Conservation (phyloP, 768 basidiomycete species). For the Calocybe indica region DNA sequence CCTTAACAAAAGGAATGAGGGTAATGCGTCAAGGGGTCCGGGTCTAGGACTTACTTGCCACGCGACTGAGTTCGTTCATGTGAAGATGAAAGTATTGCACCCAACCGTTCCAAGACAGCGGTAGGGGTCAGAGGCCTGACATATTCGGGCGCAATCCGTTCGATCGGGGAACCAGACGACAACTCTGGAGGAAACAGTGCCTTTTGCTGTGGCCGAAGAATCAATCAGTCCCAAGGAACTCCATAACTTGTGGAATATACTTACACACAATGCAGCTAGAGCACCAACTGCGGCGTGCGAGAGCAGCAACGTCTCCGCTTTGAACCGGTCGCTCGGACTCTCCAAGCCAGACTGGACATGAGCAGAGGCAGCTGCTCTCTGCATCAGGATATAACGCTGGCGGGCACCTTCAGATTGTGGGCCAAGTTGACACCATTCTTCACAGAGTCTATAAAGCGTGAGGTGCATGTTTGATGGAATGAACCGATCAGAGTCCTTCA, state of each 20-base stretch:
- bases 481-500: constrained; percentile 74
- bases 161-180: constrained; percentile 57
- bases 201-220: constrained; percentile 48
- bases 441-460: constrained; percentile 76
- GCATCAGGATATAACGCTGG: constrained; percentile 66
- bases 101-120: constrained; percentile 57
- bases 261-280: constrained; percentile 80
- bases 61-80: constrained; percentile 42
- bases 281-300: constrained; percentile 85
- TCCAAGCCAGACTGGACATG: constrained; percentile 48
- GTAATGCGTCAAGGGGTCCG: background rate
- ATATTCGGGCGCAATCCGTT: constrained; percentile 43
- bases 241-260: constrained; percentile 23
- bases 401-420: constrained; percentile 67
- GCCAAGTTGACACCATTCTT: constrained; percentile 91
- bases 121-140: constrained; percentile 47
- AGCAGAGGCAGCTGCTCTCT: constrained; percentile 55
- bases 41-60: constrained; percentile 58
- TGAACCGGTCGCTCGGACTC: constrained; percentile 52
- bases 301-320: constrained; percentile 63
- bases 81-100: constrained; percentile 60
- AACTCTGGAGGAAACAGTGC: constrained; percentile 66
- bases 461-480: constrained; percentile 72
- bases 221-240: background rate
- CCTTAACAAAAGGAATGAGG: constrained; percentile 32